Evolutionary conservation across 2,329 filamentous ascomycete species (phyloP), one percentile per base, ranked within the genome.

Genomic region (Fusarium metavorans): DNA sequence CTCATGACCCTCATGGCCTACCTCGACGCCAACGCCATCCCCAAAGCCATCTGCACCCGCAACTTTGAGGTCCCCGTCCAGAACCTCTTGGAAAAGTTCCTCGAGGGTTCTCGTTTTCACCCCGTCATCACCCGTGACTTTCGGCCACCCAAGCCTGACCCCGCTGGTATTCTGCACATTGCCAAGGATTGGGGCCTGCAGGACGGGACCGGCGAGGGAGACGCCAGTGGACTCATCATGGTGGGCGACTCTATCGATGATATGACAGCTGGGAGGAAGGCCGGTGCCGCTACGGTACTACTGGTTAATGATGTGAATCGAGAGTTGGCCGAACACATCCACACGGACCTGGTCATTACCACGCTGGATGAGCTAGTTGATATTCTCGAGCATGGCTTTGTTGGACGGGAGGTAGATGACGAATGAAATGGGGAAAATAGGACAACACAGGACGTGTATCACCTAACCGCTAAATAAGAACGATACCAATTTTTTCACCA

Each of bases 261-360:
- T 81, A 97, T 98, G 91, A 94, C 92, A 9, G 95, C 96, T 1
- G 96, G 97, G 0, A 89, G 92, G 69, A 88, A 87, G 62, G 96
- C 96, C 0, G 96, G 96, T 1, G 94, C 95, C 1, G 93, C 95
- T 37, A 98, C 97, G 0, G 95, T 98, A n/a, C 81, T 98, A 80
- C 86, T 99, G 52, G 88, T 93, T 18, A 97, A 97, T 79, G 91
- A 94, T n/a, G 92, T 89, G n/a, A 98, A 98, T 80, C 83, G 82
- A 65, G 88, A 92, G 74, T 81, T 98, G 67, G 90, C 87, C 9
- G 86, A 89, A 27, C 93, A 97, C 80, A 88, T 91, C 73, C 90
- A 95, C 81, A 97, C 94, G 0, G 94, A 97, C 82, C 78, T 96
- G 54, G 92, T 91, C 13, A 92, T 98, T 61, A 82, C 84, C 71